Evolutionary conservation across 495 filamentous ascomycete genomes (phyloP).

Genomic region (Tuber borchii): DNA sequence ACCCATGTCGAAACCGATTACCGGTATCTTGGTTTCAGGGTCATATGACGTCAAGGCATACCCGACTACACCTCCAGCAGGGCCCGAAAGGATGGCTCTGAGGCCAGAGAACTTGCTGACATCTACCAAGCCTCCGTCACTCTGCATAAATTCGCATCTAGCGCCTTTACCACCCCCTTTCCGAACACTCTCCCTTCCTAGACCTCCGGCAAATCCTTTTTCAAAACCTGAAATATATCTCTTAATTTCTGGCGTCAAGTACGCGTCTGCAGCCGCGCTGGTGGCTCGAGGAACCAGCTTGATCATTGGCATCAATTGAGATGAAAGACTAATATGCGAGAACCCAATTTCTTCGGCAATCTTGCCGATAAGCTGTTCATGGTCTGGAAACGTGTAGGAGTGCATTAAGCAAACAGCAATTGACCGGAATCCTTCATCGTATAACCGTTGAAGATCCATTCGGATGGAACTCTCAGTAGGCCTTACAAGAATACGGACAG

Average conservation of each 20-base stretch:
- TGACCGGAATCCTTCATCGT: constrained; percentile 58
- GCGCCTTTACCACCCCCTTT: constrained; percentile 51
- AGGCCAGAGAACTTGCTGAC: constrained; percentile 69
- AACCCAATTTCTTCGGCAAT: constrained; percentile 69
- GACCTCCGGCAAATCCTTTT: constrained; percentile 62
- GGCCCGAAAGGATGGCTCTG: constrained; percentile 69
- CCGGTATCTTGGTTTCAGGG: constrained; percentile 71
- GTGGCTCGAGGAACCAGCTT: constrained; percentile 81
- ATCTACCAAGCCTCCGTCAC: constrained; percentile 72
- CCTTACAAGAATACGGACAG: constrained; percentile 59
- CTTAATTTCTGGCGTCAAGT: constrained; percentile 90
- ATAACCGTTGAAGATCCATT: constrained; percentile 53
- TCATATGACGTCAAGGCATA: constrained; percentile 94
- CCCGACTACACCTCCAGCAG: constrained; percentile 79
- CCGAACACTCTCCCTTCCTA: constrained; percentile 62
- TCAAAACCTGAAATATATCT: constrained; percentile 91
- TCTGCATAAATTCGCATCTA: constrained; percentile 81
- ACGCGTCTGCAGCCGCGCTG: constrained; percentile 90
- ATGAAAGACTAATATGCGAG: constrained; percentile 63
- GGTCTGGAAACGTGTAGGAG: constrained; percentile 70
- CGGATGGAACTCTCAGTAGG: constrained; percentile 53
- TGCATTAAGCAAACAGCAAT: constrained; percentile 77
- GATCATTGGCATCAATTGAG: constrained; percentile 90
- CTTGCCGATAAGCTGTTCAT: constrained; percentile 62
- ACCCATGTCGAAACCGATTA: constrained; percentile 94